These are phyloP conservation scores for Rhizopogon salebrosus DNA, from an alignment of 768 basidiomycete species.

Conservation along the genomic window DNA sequence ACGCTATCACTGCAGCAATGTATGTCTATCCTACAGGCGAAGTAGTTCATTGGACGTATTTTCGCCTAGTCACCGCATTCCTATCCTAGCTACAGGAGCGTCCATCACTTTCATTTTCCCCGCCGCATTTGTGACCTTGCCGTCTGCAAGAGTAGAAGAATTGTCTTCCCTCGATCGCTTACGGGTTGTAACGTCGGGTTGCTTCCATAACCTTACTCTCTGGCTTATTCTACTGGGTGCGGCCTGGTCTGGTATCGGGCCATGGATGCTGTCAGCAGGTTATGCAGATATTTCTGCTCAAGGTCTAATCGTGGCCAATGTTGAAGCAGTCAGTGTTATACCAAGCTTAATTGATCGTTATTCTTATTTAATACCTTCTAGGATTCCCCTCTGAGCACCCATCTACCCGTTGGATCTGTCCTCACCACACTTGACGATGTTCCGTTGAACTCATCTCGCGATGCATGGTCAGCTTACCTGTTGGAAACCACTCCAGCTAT, in stretches of 20 bases:
- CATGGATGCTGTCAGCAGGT: constrained; percentile 24
- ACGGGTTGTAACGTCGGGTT: constrained; percentile 68
- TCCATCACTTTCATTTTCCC: constrained; percentile 63
- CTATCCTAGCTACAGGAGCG: constrained; percentile 55
- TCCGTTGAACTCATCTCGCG: constrained; percentile 29
- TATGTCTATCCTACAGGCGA: constrained; percentile 30
- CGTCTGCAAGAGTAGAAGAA: constrained; percentile 34
- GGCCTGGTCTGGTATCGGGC: constrained; percentile 27
- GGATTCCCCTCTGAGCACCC: constrained; percentile 56
- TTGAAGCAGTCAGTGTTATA: constrained; percentile 43
- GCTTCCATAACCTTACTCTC: constrained; percentile 71
- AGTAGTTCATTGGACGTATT: not conserved
- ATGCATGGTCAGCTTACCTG: constrained; percentile 45
- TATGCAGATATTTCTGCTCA: constrained; percentile 49
- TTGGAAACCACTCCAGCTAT: constrained; percentile 8
- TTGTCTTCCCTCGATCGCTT: constrained; percentile 38
- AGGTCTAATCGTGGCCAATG: constrained; percentile 52
- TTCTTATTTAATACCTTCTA: constrained; percentile 21
- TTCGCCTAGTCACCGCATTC: constrained; percentile 52
- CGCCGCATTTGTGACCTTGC: constrained; percentile 68
- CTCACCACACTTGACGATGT: constrained; percentile 66
- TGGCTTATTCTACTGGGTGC: constrained; percentile 42
- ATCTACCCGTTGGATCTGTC: constrained; percentile 53
- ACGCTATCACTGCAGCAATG: constrained; percentile 73
- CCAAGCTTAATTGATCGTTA: not conserved